Conservation (phyloP, 805 yeast species). For the Teunomyces lycoperdinae region DNA sequence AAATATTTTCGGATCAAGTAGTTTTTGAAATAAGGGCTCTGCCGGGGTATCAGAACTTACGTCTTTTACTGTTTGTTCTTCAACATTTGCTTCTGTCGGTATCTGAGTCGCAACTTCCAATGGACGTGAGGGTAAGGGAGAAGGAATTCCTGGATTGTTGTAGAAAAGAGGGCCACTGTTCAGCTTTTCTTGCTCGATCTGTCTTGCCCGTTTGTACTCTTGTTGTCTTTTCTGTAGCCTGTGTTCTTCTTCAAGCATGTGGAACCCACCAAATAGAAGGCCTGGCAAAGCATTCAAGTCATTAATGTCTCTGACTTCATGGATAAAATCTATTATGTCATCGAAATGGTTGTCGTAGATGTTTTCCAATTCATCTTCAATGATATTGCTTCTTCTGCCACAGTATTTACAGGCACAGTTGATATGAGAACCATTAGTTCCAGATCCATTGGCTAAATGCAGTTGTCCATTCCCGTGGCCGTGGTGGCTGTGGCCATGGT, state of each 20-base stretch:
- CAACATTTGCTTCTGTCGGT: not conserved
- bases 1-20: constrained; percentile 26
- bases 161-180: no score
- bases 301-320: constrained; percentile 37
- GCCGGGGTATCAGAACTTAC: constrained; percentile 3
- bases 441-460: constrained; percentile 7
- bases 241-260: constrained; percentile 33
- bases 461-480: constrained; percentile 44
- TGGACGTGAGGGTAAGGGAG: not conserved
- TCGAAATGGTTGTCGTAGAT: constrained; percentile 69
- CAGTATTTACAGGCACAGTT: constrained; percentile 74
- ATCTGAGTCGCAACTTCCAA: not conserved
- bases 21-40: constrained; percentile 17
- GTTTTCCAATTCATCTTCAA: constrained; percentile 74
- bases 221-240: constrained; percentile 26
- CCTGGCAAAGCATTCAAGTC: constrained; percentile 36
- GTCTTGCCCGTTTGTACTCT: constrained; percentile 1
- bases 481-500: no score
- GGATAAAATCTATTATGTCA: constrained; percentile 36
- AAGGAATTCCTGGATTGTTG: no score
- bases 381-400: constrained; percentile 66
- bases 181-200: not conserved
- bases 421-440: constrained; percentile 8
- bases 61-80: constrained; percentile 5
- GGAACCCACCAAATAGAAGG: constrained; percentile 34